phyloP scores from a whole-genome alignment of 192 early-diverging fungal species.

The Coemansia sp. region DNA sequence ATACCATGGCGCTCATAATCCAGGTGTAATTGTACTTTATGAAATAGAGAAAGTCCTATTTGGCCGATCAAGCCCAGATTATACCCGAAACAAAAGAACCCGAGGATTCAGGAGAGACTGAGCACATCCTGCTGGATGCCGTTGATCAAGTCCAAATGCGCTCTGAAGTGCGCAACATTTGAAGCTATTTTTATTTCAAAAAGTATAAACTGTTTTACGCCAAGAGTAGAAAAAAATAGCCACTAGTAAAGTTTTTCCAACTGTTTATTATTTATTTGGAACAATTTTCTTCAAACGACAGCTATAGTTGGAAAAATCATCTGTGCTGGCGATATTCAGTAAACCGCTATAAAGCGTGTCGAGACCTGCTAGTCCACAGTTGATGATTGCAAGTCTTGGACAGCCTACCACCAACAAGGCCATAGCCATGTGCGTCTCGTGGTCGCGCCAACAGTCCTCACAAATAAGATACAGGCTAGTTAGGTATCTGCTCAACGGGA shows the following conservation, averaged over 20 bases:
- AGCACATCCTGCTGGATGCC: no score
- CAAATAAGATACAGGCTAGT: neutral
- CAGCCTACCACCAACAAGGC: neutral
- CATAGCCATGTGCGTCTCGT: neutral
- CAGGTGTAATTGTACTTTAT: no score
- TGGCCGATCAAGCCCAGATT: no score
- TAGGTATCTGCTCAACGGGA: neutral
- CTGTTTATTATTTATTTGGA: neutral
- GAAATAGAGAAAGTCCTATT: no score
- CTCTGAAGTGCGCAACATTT: no score
- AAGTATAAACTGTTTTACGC: no score
- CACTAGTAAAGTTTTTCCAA: neutral
- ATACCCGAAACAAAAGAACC: no score
- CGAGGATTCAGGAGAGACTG: no score
- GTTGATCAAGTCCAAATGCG: no score
- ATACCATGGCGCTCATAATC: no score
- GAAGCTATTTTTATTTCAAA: no score
- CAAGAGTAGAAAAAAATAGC: no score
- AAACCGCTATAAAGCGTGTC: neutral
- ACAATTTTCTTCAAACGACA: neutral
- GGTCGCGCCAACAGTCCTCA: neutral
- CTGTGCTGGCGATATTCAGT: neutral
- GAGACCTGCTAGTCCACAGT: neutral
- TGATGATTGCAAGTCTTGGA: neutral
- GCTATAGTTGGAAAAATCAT: neutral